Percentiles rank a stretch among this genome's conserved stretches.
Evolutionary conservation across 768 basidiomycete species (phyloP).

Genomic region (Trametes punicea): DNA sequence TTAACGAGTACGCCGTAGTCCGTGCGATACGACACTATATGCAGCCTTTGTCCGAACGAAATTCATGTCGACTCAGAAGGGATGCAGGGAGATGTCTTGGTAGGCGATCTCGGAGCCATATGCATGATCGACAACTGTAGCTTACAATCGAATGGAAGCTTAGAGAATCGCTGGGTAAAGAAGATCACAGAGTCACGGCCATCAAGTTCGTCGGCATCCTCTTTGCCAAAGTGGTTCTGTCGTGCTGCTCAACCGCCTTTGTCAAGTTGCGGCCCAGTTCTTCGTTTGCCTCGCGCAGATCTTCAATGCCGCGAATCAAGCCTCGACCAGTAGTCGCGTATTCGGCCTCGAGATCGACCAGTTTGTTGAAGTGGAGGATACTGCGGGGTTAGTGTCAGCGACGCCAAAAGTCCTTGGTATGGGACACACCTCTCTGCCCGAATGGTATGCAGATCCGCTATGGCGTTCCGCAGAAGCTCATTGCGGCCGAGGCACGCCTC

Average conservation of each 20-base stretch:
- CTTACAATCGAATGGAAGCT: too few species aligned
- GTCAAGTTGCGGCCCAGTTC: constrained; percentile 36
- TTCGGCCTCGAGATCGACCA: constrained; percentile 54
- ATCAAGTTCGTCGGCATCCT: constrained; percentile 45
- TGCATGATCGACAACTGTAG: too few species aligned
- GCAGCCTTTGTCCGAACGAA: too few species aligned
- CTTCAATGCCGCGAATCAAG: constrained; percentile 40
- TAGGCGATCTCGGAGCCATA: too few species aligned
- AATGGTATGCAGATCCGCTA: constrained; percentile 44
- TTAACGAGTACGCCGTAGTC: too few species aligned
- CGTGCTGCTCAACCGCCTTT: constrained; percentile 44
- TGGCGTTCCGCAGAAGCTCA: constrained; percentile 45
- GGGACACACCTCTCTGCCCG: constrained; percentile 39
- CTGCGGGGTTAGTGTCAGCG: constrained; percentile 32
- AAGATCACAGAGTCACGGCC: not conserved
- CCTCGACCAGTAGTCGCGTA: constrained; percentile 44
- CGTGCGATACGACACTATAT: too few species aligned
- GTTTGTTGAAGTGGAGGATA: constrained; percentile 45
- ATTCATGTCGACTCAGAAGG: too few species aligned
- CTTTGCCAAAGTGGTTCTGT: constrained; percentile 45
- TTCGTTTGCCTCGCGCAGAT: constrained; percentile 39
- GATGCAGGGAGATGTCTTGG: too few species aligned
- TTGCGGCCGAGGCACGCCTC: constrained; percentile 44
- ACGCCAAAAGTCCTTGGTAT: not conserved
- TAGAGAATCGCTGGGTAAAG: too few species aligned